Conservation (phyloP, 495 filamentous ascomycete species). For the Annulohypoxylon stygium region DNA sequence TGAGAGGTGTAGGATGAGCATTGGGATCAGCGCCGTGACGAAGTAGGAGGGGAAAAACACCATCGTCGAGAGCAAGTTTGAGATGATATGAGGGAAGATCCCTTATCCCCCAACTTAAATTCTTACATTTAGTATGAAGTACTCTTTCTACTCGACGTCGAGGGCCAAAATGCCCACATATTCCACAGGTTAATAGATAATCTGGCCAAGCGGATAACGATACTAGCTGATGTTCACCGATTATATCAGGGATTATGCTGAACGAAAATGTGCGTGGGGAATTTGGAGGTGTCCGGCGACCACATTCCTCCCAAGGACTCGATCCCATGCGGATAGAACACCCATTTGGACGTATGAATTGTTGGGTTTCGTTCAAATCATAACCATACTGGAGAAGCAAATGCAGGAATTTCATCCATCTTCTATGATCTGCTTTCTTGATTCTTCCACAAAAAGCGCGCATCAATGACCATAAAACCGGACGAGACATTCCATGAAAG, state of each 20-base stretch:
- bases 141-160: neutral
- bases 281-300: too few species aligned
- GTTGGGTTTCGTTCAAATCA: neutral
- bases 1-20: slow-evolving; percentile 4
- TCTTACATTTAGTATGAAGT: neutral
- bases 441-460: too few species aligned
- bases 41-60: neutral
- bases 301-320: too few species aligned
- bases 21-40: slow-evolving; percentile 1
- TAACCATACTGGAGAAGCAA: neutral
- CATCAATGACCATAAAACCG: neutral
- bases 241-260: too few species aligned
- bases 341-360: too few species aligned
- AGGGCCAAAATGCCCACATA: neutral
- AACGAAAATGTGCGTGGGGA: too few species aligned
- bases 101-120: too few species aligned
- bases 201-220: neutral
- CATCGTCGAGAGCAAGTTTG: neutral
- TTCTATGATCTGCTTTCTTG: too few species aligned
- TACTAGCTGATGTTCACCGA: neutral
- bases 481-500: neutral
- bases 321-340: too few species aligned
- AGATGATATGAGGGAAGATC: too few species aligned
- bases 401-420: neutral
- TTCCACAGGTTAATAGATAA: neutral